Percentiles rank a stretch among this genome's conserved stretches.
Conservation (phyloP, 345 rosid species). For the Streptanthus diversifolius region DNA sequence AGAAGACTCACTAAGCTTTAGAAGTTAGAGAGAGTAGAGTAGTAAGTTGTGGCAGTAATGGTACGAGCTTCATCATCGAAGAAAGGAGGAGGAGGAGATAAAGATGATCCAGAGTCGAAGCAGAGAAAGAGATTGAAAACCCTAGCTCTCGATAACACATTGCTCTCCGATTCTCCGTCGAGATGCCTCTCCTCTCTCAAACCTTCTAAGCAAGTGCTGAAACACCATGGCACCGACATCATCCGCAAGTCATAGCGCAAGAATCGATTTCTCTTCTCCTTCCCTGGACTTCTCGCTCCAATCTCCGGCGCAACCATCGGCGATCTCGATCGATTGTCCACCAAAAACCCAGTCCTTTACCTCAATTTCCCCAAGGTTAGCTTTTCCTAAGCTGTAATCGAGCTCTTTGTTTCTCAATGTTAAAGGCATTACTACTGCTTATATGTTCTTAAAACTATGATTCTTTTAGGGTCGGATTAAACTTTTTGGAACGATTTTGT, state of each 20-base stretch:
- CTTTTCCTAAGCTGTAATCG: not conserved
- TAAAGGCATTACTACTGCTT: not conserved
- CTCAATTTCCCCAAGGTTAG: slow-evolving; percentile 73
- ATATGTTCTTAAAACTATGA: not conserved
- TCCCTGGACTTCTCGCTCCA: slow-evolving; percentile 46
- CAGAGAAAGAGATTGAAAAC: slow-evolving; percentile 48
- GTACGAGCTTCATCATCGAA: slow-evolving; percentile 35
- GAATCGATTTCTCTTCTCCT: slow-evolving; percentile 78
- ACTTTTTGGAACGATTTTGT: slow-evolving; percentile 63
- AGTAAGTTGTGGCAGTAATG: slow-evolving; percentile 43
- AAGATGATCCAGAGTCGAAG: slow-evolving; percentile 30
- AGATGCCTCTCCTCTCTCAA: slow-evolving; percentile 38
- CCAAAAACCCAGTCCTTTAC: slow-evolving; percentile 85
- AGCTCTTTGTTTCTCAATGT: not conserved
- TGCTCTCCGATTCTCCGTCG: slow-evolving; percentile 54
- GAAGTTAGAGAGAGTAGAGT: slow-evolving; percentile 28
- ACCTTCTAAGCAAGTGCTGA: slow-evolving; percentile 57
- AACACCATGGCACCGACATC: slow-evolving; percentile 81
- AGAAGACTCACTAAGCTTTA: not conserved
- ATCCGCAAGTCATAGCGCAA: slow-evolving; percentile 75
- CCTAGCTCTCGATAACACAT: slow-evolving; percentile 48
- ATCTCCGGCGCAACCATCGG: slow-evolving; percentile 76
- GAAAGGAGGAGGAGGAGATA: slow-evolving; percentile 34
- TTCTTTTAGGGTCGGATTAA: slow-evolving; percentile 73
- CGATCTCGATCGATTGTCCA: slow-evolving; percentile 67